Evolutionary conservation across 1,139 yeast species (phyloP).

Genomic region (Saccharomyces hybrid): DNA sequence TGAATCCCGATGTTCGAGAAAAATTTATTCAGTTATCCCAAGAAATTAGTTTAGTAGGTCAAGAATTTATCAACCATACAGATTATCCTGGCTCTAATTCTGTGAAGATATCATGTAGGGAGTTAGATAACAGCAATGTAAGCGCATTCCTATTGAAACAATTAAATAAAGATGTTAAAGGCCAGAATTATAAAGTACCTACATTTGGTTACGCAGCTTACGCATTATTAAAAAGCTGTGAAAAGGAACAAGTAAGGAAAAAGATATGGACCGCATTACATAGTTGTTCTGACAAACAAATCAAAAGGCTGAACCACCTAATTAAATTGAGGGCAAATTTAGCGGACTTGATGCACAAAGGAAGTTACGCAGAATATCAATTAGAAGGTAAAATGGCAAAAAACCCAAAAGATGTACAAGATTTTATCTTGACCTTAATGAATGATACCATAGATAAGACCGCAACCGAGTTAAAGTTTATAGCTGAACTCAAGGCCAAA

Average conservation of each 20-base stretch:
- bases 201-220: constrained; percentile 63
- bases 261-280: constrained; percentile 73
- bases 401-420: constrained; percentile 63
- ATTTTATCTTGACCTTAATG: constrained; percentile 59
- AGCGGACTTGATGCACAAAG: constrained; percentile 67
- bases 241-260: constrained; percentile 51
- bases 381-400: constrained; percentile 88
- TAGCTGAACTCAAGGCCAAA: constrained; percentile 37
- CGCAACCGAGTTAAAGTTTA: constrained; percentile 45
- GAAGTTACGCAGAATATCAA: constrained; percentile 72
- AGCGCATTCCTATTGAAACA: constrained; percentile 24
- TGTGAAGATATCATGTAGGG: constrained; percentile 16
- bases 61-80: constrained; percentile 50
- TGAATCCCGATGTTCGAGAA: constrained; percentile 56
- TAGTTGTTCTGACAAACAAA: constrained; percentile 48
- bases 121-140: constrained; percentile 17
- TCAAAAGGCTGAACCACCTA: constrained; percentile 50
- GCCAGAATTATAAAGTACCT: constrained; percentile 46
- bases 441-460: constrained; percentile 48
- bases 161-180: constrained; percentile 27
- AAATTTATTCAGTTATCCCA: constrained; percentile 76
- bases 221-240: constrained; percentile 53
- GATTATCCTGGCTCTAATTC: constrained; percentile 16
- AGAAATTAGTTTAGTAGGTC: constrained; percentile 74
- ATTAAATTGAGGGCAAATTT: constrained; percentile 61